These are phyloP conservation scores for Nannochloropsis limnetica DNA, from an alignment of 352 stramenopile genomes.

Conservation along the genomic window DNA sequence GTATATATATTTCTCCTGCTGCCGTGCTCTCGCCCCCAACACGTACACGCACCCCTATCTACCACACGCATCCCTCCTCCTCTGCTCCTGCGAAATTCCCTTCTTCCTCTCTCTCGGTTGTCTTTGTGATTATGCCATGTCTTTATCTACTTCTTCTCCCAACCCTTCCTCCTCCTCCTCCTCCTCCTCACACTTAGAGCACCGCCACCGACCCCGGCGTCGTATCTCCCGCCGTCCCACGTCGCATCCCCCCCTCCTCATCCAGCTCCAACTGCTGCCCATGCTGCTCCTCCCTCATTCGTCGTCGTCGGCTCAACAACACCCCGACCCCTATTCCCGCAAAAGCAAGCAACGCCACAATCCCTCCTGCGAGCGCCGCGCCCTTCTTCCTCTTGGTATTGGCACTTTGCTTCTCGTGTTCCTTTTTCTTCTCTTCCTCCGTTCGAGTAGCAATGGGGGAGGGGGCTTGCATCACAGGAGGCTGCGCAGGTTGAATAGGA, in stretches of 20 bases:
- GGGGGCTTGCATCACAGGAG: not conserved
- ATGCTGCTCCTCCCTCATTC: not conserved
- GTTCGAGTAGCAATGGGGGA: not conserved
- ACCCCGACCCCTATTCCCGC: not conserved
- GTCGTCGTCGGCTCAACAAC: not conserved
- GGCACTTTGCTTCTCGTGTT: not conserved
- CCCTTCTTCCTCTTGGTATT: not conserved
- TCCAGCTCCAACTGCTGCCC: not conserved
- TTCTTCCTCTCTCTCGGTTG: conserved; percentile 16
- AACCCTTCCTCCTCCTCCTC: not conserved
- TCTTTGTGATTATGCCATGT: conserved; percentile 36
- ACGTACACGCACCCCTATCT: not conserved
- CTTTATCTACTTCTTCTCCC: not conserved
- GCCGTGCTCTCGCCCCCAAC: not conserved
- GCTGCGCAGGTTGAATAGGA: not conserved
- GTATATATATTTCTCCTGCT: too few relatives aligned
- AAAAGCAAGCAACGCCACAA: not conserved
- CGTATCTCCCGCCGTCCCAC: not conserved
- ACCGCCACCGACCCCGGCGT: not conserved
- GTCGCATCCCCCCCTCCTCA: not conserved
- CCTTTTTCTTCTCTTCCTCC: not conserved
- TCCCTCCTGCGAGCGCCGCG: not conserved
- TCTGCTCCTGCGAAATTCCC: not conserved
- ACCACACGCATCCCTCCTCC: not conserved
- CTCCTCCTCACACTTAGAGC: not conserved